Evolutionary conservation across 495 filamentous ascomycete species (phyloP).

Genomic region (Neurospora sp.): DNA sequence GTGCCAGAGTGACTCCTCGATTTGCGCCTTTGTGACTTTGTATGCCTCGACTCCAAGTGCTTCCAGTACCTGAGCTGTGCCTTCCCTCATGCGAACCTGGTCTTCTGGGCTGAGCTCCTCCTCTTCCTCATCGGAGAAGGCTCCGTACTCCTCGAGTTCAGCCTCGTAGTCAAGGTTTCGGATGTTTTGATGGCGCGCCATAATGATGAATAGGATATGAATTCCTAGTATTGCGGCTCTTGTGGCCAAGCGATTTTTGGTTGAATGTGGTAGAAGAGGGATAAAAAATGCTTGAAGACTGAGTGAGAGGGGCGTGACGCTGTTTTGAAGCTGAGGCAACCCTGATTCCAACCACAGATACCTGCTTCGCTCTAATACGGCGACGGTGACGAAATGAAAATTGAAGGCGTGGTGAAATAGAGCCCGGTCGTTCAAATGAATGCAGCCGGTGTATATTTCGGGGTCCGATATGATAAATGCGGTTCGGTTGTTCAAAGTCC

Average conservation of each 20-base stretch:
- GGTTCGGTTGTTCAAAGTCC: background rate
- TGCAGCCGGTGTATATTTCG: background rate
- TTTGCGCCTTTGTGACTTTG: slow-evolving; percentile 55
- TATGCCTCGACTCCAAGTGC: slow-evolving; percentile 41
- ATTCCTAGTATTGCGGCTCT: background rate
- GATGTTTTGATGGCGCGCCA: slow-evolving; percentile 54
- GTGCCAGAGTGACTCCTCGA: slow-evolving; percentile 85
- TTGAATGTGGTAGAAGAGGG: background rate
- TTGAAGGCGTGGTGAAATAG: background rate
- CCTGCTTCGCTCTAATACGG: background rate
- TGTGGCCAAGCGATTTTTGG: background rate
- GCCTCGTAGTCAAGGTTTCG: slow-evolving; percentile 51
- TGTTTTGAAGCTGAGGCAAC: background rate
- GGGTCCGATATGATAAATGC: background rate
- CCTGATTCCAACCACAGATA: background rate
- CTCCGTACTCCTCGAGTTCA: slow-evolving; percentile 48
- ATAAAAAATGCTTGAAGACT: background rate
- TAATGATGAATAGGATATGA: slow-evolving; percentile 17
- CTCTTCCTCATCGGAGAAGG: slow-evolving; percentile 31
- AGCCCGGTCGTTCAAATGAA: background rate
- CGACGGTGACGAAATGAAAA: background rate
- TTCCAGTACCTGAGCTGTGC: slow-evolving; percentile 44
- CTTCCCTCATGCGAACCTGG: slow-evolving; percentile 42
- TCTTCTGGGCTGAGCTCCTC: slow-evolving; percentile 50
- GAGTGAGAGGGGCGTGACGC: background rate